Conservation (phyloP, 352 stramenopile species). For the Blastocystis sp. region DNA sequence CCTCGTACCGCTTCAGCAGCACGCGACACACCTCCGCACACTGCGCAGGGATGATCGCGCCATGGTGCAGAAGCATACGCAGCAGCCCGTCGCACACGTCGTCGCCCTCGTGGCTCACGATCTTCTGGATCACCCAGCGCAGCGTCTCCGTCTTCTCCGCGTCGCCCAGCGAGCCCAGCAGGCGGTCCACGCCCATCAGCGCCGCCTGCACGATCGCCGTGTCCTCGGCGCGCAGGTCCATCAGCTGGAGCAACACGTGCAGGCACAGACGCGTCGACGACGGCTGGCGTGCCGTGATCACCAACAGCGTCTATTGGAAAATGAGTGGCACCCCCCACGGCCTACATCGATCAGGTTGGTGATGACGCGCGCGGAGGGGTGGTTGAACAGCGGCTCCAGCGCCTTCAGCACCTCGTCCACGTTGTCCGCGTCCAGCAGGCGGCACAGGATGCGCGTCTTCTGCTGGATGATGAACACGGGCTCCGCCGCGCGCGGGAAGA, state of each 20-base stretch:
- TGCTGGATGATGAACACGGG: conserved; percentile 79
- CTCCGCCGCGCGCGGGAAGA: conserved; percentile 81
- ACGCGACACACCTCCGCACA: conserved; percentile 78
- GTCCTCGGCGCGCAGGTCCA: conserved; percentile 11
- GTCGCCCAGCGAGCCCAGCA: conserved; percentile 3
- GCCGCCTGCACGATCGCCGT: conserved; percentile 2
- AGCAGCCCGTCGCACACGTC: conserved; percentile 79
- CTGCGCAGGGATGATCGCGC: conserved; percentile 73
- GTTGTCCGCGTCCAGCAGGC: conserved; percentile 80
- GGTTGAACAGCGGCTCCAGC: conserved; percentile 81
- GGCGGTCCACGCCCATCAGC: conserved; percentile 33
- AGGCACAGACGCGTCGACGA: conserved; percentile 78
- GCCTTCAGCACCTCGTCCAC: conserved; percentile 80
- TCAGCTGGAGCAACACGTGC: conserved; percentile 30
- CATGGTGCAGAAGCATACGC: conserved; percentile 82
- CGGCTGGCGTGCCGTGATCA: conserved; percentile 78
- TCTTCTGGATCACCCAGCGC: conserved; percentile 72
- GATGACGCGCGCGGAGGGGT: conserved; percentile 70
- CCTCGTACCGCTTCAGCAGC: conserved; percentile 75
- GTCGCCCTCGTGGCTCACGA: conserved; percentile 78
- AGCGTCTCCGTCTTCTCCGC: conserved; percentile 22
- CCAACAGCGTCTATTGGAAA: conserved; percentile 79
- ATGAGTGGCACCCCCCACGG: conserved; percentile 78
- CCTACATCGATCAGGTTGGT: conserved; percentile 4
- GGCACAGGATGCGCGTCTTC: conserved; percentile 82